These are phyloP conservation scores for Trichoderma guizhouense DNA, from an alignment of 2,329 filamentous ascomycete genomes.

Conservation along the genomic window DNA sequence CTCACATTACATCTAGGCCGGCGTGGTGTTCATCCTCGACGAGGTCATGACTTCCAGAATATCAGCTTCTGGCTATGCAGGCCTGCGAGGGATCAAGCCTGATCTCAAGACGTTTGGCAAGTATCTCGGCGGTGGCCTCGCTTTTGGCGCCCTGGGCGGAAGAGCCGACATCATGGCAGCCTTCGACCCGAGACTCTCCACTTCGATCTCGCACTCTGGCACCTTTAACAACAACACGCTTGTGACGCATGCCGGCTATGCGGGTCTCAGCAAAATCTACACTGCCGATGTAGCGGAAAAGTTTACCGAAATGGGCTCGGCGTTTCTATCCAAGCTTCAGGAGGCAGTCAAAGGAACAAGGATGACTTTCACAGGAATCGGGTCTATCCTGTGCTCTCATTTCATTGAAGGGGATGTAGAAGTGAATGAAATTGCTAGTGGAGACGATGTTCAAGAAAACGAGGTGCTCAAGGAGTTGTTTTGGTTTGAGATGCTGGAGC, in stretches of 20 bases:
- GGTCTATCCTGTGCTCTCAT: conserved; percentile 37
- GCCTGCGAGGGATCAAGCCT: conserved; percentile 44
- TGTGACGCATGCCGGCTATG: conserved; percentile 54
- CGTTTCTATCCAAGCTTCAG: conserved; percentile 31
- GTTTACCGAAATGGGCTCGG: conserved; percentile 33
- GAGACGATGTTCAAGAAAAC: conserved; percentile 32
- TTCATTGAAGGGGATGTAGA: conserved; percentile 30
- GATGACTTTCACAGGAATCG: conserved; percentile 37
- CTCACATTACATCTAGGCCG: conserved; percentile 30
- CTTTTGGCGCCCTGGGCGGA: conserved; percentile 66
- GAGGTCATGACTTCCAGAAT: conserved; percentile 69
- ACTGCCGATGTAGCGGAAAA: conserved; percentile 30
- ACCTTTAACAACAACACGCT: conserved; percentile 67
- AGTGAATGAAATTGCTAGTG: conserved; percentile 27
- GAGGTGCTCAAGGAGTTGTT: conserved; percentile 39
- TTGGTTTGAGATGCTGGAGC: conserved; percentile 46
- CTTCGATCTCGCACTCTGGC: conserved; percentile 52
- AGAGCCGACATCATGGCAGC: conserved; percentile 54
- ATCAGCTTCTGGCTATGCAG: conserved; percentile 46
- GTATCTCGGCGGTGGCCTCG: conserved; percentile 63
- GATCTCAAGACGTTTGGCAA: conserved; percentile 66
- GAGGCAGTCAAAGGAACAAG: conserved; percentile 33
- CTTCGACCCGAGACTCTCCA: conserved; percentile 48
- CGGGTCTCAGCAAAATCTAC: conserved; percentile 36
- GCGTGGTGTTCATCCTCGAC: conserved; percentile 63